These are phyloP conservation scores for Crotalaria pallida DNA, from an alignment of 306 rosid genomes.

Conservation along the genomic window DNA sequence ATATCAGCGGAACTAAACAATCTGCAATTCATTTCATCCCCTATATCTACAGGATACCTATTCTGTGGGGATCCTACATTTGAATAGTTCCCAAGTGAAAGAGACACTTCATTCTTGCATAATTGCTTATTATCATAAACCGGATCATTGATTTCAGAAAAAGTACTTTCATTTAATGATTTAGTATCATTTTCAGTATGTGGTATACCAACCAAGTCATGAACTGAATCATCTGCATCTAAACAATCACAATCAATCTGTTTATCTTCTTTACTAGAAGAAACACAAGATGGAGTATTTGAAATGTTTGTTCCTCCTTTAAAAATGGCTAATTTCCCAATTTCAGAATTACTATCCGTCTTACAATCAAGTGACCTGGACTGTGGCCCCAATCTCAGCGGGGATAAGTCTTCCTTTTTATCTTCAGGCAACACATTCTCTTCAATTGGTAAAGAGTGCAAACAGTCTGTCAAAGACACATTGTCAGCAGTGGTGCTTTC, in stretches of 20 bases:
- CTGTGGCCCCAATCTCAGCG: slow-evolving; percentile 23
- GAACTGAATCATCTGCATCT: slow-evolving; percentile 33
- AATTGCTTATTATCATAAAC: slow-evolving; percentile 34
- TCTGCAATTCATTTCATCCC: slow-evolving; percentile 27
- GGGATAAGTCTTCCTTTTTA: slow-evolving; percentile 21
- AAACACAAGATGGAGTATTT: slow-evolving; percentile 22
- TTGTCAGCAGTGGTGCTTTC: slow-evolving; percentile 25
- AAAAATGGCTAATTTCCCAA: slow-evolving; percentile 21
- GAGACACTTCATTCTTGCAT: slow-evolving; percentile 29
- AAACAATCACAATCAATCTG: slow-evolving; percentile 24
- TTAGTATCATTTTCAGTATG: slow-evolving; percentile 22
- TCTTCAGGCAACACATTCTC: slow-evolving; percentile 29
- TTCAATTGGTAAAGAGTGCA: slow-evolving; percentile 18
- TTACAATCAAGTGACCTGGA: slow-evolving; percentile 32
- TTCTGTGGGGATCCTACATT: slow-evolving; percentile 30
- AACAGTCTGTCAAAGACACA: slow-evolving; percentile 16
- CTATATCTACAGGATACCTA: slow-evolving; percentile 25
- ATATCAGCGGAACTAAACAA: slow-evolving; percentile 27
- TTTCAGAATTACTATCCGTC: slow-evolving; percentile 29
- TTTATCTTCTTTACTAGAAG: slow-evolving; percentile 27
- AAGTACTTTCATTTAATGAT: slow-evolving; percentile 24
- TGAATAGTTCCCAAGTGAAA: slow-evolving; percentile 28
- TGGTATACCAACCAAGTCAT: slow-evolving; percentile 23
- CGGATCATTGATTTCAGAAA: slow-evolving; percentile 29
- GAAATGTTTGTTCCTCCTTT: slow-evolving; percentile 35